phyloP scores from a whole-genome alignment of 2,329 filamentous ascomycete species.

The Ophidiomyces ophidiicola region DNA sequence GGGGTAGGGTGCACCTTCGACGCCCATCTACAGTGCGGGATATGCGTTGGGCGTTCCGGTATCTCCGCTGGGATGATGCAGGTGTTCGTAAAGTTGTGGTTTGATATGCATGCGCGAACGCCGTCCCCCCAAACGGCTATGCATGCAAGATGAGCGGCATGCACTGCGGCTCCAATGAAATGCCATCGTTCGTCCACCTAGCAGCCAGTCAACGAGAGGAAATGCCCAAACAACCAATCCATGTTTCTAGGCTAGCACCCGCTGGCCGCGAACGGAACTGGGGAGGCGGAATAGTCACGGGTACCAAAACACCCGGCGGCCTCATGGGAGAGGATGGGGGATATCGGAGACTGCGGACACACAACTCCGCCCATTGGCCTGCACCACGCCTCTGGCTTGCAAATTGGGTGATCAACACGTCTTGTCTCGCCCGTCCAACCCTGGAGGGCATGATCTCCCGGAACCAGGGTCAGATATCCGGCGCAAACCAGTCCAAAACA shows the following conservation, averaged over 20 bases:
- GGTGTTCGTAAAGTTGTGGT: conserved; percentile 4
- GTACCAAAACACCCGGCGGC: too few species aligned
- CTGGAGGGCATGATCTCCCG: conserved; percentile 2
- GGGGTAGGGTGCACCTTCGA: too few species aligned
- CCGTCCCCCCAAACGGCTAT: conserved; percentile 7
- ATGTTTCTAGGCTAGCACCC: too few species aligned
- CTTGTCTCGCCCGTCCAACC: conserved; percentile 6
- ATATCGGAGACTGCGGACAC: background rate
- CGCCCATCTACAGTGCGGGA: too few species aligned
- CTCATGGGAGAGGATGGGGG: background rate
- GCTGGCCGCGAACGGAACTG: too few species aligned
- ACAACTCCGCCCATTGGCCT: conserved; percentile 2
- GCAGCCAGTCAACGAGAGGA: too few species aligned
- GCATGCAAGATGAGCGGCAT: conserved; percentile 11
- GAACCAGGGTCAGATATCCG: conserved; percentile 6
- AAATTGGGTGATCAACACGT: background rate
- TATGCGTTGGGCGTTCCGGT: too few species aligned
- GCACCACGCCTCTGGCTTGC: background rate
- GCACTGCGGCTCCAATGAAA: too few species aligned
- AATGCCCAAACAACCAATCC: too few species aligned
- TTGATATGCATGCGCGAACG: background rate
- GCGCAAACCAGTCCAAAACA: background rate
- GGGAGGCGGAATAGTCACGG: background rate
- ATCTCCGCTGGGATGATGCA: background rate
- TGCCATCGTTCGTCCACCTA: too few species aligned